Base-by-base conservation (phyloP, 2,329 filamentous ascomycete genomes). In the Beauveria varroae region DNA sequence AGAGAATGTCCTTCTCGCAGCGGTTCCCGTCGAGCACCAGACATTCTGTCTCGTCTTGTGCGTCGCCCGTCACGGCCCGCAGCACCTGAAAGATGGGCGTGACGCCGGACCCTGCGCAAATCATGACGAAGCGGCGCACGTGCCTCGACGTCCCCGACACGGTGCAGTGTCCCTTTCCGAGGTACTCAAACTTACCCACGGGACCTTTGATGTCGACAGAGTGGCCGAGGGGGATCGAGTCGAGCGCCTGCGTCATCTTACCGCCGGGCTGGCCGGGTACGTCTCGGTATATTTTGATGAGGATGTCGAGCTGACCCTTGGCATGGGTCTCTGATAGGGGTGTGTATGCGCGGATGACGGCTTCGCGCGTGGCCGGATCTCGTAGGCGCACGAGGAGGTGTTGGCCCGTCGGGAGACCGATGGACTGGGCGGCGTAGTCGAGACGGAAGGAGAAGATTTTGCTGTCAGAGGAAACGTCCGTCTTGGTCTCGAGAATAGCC, bases 11-110 rank as follows among this genome's bases (percentile, higher is more conserved):
- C 64, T 88, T 86, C 58, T 90, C 83, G 7, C 79, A 69, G 14
- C 90, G 78, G 68, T 97, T 97, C 0, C 91, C 91, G 68, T 96
- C 81, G 0, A 97, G 76, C 0, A 97, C 80, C 1, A 88, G 75
- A 68, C 91, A 96, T 2, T 72, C 75, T 0, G 90, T 95, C 9
- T 72, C 66, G 68, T 93, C 90, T 0, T 77, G 71, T 1, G 71
- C 67, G 64, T 93, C 85, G 51, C 81, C 78, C 72, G 92, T 81
- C 0, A 96, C 83, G 0, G 90, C 88, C 7, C 90, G 80, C 57
- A 96, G 77, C 3, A 96, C 89, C 69, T 95, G 90, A 71, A 87
- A 95, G 65, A 96, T 90, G 0, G 93, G 93, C n/a, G 93, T 96
- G 68, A 97, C 89, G 1, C 93, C 93, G n/a, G 85, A 90, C 6